phyloP scores from a whole-genome alignment of 805 yeast genomes.

The Wickerhamomyces ciferrii region DNA sequence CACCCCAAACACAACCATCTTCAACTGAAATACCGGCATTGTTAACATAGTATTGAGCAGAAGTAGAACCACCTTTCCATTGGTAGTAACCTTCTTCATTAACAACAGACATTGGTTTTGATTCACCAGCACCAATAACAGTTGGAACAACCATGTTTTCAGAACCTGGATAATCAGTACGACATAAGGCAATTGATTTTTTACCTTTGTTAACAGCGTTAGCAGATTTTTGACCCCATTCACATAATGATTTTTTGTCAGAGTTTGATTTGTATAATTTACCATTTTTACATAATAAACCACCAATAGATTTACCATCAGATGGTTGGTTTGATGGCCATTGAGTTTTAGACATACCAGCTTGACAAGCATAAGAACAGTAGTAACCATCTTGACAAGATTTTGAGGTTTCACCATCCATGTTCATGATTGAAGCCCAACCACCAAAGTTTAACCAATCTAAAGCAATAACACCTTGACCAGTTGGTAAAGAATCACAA shows the following conservation, averaged over 20 bases:
- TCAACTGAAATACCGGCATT: slow-evolving; percentile 87
- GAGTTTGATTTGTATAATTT: slow-evolving; percentile 78
- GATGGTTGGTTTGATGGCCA: slow-evolving; percentile 90
- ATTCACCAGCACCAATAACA: slow-evolving; percentile 60
- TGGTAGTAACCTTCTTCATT: slow-evolving; percentile 69
- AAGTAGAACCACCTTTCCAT: slow-evolving; percentile 79
- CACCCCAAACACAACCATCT: slow-evolving; percentile 96
- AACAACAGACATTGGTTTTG: slow-evolving; percentile 72
- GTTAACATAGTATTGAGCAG: slow-evolving; percentile 96
- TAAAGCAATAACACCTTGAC: slow-evolving; percentile 77
- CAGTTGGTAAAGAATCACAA: slow-evolving; percentile 67
- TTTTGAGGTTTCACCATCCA: slow-evolving; percentile 54
- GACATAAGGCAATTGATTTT: slow-evolving; percentile 81
- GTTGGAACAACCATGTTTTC: slow-evolving; percentile 98
- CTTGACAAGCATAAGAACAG: slow-evolving; percentile 97
- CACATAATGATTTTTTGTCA: slow-evolving; percentile 67
- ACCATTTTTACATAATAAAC: slow-evolving; percentile 81
- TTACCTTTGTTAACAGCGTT: slow-evolving; percentile 57
- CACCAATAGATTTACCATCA: slow-evolving; percentile 91
- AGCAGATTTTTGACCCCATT: slow-evolving; percentile 77
- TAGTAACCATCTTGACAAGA: slow-evolving; percentile 83
- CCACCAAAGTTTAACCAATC: slow-evolving; percentile 78
- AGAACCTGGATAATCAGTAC: slow-evolving; percentile 99
- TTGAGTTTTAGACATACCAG: slow-evolving; percentile 99
- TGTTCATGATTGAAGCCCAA: slow-evolving; percentile 60